Conservation (phyloP, 2,329 filamentous ascomycete species). For the Lasiodiplodia sp. region DNA sequence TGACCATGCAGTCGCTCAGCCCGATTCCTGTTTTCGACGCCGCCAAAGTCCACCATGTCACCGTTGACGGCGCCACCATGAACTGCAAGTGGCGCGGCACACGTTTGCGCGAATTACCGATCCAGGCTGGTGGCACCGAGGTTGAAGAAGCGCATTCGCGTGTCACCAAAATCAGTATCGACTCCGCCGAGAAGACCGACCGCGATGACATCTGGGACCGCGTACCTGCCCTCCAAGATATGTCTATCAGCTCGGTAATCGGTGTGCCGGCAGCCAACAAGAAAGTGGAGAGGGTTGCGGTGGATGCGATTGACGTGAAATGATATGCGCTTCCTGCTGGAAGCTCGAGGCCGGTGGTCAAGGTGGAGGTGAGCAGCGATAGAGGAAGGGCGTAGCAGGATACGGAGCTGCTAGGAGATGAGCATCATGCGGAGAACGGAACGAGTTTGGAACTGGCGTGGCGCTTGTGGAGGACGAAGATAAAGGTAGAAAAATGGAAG, state of each 20-base stretch:
- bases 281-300: slow-evolving; percentile 49
- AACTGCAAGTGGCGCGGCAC: too few species aligned
- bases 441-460: slow-evolving; percentile 61
- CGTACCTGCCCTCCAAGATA: slow-evolving; percentile 60
- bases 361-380: slow-evolving; percentile 62
- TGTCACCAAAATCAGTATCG: slow-evolving; percentile 52
- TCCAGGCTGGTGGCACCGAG: slow-evolving; percentile 45
- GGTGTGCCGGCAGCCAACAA: slow-evolving; percentile 55
- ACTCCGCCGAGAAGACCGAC: slow-evolving; percentile 56
- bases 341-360: slow-evolving; percentile 59
- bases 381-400: slow-evolving; percentile 58
- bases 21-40: slow-evolving; percentile 58
- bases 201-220: slow-evolving; percentile 58
- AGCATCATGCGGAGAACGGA: neutral
- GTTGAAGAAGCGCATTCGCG: slow-evolving; percentile 52
- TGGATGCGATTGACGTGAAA: slow-evolving; percentile 57
- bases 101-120: too few species aligned
- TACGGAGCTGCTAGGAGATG: slow-evolving; percentile 46
- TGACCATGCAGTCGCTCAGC: slow-evolving; percentile 27
- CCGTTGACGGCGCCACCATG: slow-evolving; percentile 53
- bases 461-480: slow-evolving; percentile 60
- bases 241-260: slow-evolving; percentile 65
- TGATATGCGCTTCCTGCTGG: slow-evolving; percentile 66
- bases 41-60: slow-evolving; percentile 51
- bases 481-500: slow-evolving; percentile 52